Conservation (phyloP, 1,284 basidiomycete genomes). For the Golubevia sp. region DNA sequence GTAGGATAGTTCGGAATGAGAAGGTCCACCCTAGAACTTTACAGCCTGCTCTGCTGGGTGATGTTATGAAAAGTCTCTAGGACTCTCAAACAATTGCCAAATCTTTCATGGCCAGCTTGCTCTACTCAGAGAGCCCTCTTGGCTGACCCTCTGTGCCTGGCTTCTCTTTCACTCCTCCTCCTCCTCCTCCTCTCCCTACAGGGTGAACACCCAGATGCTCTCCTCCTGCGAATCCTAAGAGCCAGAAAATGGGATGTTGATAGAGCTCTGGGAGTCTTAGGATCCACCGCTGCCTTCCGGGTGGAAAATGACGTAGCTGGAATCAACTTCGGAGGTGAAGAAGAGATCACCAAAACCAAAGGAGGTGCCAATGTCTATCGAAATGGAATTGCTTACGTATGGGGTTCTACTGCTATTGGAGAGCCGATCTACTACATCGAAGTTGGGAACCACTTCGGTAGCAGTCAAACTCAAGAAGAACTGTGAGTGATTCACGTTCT, state of each 20-base stretch:
- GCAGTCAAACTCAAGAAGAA: slow-evolving; percentile 48
- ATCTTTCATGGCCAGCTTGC: too few species aligned
- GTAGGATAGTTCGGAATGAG: too few species aligned
- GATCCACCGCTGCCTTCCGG: slow-evolving; percentile 23
- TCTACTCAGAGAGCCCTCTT: too few species aligned
- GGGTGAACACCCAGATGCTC: slow-evolving; percentile 52
- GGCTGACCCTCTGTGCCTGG: too few species aligned
- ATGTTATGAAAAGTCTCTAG: too few species aligned
- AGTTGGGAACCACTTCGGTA: slow-evolving; percentile 44
- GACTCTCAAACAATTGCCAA: too few species aligned
- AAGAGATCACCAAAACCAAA: slow-evolving; percentile 27
- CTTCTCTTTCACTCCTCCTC: too few species aligned
- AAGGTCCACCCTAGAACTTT: too few species aligned
- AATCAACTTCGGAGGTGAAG: slow-evolving; percentile 35
- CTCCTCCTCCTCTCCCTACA: slow-evolving; percentile 3
- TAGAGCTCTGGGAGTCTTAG: slow-evolving; percentile 40
- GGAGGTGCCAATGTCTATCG: slow-evolving; percentile 45
- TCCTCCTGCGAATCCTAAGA: slow-evolving; percentile 21
- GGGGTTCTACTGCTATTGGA: slow-evolving; percentile 32
- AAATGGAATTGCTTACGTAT: slow-evolving; percentile 45
- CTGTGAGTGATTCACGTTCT: slow-evolving; percentile 12
- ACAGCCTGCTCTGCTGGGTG: too few species aligned
- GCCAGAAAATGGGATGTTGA: slow-evolving; percentile 25
- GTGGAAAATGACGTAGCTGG: slow-evolving; percentile 35
- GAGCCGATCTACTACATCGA: slow-evolving; percentile 53